Evolutionary conservation across 371 early-diverging fungal species (phyloP).

Genomic region (Mucor plumbeus): DNA sequence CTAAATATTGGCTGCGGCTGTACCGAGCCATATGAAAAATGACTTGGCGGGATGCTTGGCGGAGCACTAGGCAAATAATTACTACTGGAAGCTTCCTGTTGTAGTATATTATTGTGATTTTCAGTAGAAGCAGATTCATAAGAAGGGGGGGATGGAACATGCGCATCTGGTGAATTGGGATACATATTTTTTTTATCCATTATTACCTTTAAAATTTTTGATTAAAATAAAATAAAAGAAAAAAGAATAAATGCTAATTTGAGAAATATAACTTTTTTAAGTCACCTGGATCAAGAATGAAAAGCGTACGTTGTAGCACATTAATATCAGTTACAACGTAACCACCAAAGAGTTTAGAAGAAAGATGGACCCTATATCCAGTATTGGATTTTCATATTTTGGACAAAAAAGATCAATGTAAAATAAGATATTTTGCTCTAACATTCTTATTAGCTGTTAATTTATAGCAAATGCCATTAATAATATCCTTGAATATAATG

Average conservation of each 20-base stretch:
- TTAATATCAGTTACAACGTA: too few species aligned
- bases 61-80: background rate
- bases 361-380: too few species aligned
- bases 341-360: too few species aligned
- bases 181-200: background rate
- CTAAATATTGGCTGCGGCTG: background rate
- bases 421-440: too few species aligned
- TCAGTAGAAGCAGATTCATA: background rate
- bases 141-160: background rate
- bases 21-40: background rate
- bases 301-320: background rate
- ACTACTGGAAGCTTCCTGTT: background rate
- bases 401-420: too few species aligned
- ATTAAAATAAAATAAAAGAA: background rate
- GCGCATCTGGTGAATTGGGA: background rate
- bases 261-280: background rate
- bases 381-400: too few species aligned
- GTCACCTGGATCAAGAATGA: background rate
- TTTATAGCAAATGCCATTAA: too few species aligned
- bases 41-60: conserved; percentile 3
- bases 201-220: too few species aligned
- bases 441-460: too few species aligned
- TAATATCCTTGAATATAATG: too few species aligned
- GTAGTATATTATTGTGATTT: background rate
- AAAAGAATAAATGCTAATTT: background rate